Percentiles rank a stretch among this genome's conserved stretches.
Evolutionary conservation across 768 basidiomycete genomes (phyloP).

Genomic region (Clavaria fumosa): DNA sequence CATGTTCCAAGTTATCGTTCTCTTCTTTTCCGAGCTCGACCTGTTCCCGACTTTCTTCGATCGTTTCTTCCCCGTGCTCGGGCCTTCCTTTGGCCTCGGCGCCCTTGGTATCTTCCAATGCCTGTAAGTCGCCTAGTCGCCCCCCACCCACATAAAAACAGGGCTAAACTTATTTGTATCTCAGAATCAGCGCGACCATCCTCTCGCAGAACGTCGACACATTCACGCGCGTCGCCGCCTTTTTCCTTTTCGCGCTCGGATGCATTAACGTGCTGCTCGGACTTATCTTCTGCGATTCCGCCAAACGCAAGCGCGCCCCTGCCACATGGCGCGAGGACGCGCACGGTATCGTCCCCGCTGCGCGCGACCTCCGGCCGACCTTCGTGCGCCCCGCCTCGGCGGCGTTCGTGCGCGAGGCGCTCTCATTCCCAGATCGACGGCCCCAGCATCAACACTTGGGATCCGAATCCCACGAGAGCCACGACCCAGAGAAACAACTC

Average conservation of each 20-base stretch:
- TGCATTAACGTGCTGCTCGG: slow-evolving; percentile 74
- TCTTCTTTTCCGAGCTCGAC: slow-evolving; percentile 63
- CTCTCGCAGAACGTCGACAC: slow-evolving; percentile 67
- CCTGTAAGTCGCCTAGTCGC: slow-evolving; percentile 33
- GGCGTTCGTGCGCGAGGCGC: not conserved
- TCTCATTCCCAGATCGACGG: too few relatives aligned
- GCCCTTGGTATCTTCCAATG: slow-evolving; percentile 79
- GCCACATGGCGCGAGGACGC: slow-evolving; percentile 47
- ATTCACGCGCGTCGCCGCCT: slow-evolving; percentile 77
- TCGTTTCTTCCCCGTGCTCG: slow-evolving; percentile 85
- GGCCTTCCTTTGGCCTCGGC: slow-evolving; percentile 71
- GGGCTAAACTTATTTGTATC: not conserved
- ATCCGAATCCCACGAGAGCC: too few relatives aligned
- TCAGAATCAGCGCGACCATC: slow-evolving; percentile 49
- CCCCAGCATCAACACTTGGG: too few relatives aligned
- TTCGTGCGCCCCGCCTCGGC: slow-evolving; percentile 21
- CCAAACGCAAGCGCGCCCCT: slow-evolving; percentile 52
- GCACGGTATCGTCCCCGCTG: slow-evolving; percentile 41
- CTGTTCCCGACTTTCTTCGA: slow-evolving; percentile 73
- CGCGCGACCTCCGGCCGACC: slow-evolving; percentile 21
- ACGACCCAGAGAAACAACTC: too few relatives aligned
- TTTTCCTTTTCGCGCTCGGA: slow-evolving; percentile 72
- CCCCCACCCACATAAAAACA: not conserved
- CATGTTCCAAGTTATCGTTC: slow-evolving; percentile 61
- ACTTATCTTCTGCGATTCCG: slow-evolving; percentile 58